These are phyloP conservation scores for Ophiocordyceps camponoti-saundersi DNA, from an alignment of 2,329 filamentous ascomycete species.

Conservation along the genomic window DNA sequence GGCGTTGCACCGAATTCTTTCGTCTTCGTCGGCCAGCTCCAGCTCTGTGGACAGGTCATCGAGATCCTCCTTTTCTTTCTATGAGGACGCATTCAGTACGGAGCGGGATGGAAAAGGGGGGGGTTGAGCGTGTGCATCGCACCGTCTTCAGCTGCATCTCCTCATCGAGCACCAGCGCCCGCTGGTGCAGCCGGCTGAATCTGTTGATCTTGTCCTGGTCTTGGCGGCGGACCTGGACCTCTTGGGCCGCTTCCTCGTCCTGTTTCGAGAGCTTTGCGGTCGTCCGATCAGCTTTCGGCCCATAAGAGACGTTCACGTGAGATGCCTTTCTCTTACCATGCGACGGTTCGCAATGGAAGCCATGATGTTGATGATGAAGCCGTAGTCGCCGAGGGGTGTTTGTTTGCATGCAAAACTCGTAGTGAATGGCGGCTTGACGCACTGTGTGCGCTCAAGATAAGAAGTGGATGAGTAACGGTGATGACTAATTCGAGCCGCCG, in stretches of 20 bases:
- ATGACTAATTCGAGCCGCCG: no score
- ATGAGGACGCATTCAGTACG: constrained; percentile 2
- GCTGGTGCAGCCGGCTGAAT: constrained; percentile 87
- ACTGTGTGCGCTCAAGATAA: no score
- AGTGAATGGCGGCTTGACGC: no score
- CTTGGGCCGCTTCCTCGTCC: constrained; percentile 69
- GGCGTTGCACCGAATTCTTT: constrained; percentile 58
- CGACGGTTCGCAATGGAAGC: constrained; percentile 37
- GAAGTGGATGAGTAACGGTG: no score
- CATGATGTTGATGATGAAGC: constrained; percentile 10
- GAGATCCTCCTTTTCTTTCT: constrained; percentile 98
- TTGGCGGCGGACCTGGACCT: constrained; percentile 86
- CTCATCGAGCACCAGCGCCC: constrained; percentile 62
- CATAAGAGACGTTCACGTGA: background rate
- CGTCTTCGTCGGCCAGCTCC: constrained; percentile 89
- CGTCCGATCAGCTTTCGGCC: constrained; percentile 4
- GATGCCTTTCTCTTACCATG: constrained; percentile 30
- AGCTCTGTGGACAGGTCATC: constrained; percentile 85
- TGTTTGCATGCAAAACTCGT: no score
- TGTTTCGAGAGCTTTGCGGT: constrained; percentile 70
- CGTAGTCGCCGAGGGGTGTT: no score
- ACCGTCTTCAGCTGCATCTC: constrained; percentile 68
- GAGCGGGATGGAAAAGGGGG: no score
- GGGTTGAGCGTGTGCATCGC: constrained; percentile 1
- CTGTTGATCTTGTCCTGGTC: constrained; percentile 99